Evolutionary conservation across 768 basidiomycete genomes (phyloP), one percentile per base, ranked within the genome.

Genomic region (Boletales sp.): DNA sequence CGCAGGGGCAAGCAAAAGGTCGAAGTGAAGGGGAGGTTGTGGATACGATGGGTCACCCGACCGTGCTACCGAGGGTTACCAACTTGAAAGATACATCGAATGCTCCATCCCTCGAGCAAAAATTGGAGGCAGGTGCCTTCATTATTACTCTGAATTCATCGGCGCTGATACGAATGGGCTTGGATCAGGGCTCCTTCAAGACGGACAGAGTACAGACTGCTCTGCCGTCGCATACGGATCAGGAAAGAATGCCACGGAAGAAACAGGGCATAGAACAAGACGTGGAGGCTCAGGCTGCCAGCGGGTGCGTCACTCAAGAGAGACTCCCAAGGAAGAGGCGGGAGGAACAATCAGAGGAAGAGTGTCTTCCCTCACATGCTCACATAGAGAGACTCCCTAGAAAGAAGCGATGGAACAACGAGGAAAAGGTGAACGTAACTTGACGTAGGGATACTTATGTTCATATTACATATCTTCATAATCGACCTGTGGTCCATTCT

Each of bases 301-400:
- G 24, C 6, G 24, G 11, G 7, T 6, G 14, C 14, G 15, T 39
- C 8, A 10, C 18, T 14, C 51, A 47, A 30, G 18, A 40, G n/a
- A 43, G 36, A n/a, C 21, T 18, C 14, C 46, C 46, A 9, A 48
- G 36, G 31, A 52, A 43, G 41, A 43, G 24, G 17, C 43, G 4
- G 2, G 24, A 17, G 17, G 18, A 48, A 14, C 21, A 31, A 50
- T 18, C 15, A n/a, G 29, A 43, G 36, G 30, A 6, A 17, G 45
- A 37, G 15, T 8, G 27, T 13, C 24, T 2, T 10, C 42, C 9
- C 15, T 13, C n/a, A 11, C 7, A 12, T 10, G 15, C 12, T 12
- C 18, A 17, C 12, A 40, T 32, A 19, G 51, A 52, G 30, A 52
- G 24, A 34, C 12, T 52, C 13, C 51, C 51, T 6, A 43, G 51